A percentile compares a stretch with the other conserved stretches of the same genome.
Conservation (phyloP, 1,139 yeast species). For the Entelexis paramagnoliae region DNA sequence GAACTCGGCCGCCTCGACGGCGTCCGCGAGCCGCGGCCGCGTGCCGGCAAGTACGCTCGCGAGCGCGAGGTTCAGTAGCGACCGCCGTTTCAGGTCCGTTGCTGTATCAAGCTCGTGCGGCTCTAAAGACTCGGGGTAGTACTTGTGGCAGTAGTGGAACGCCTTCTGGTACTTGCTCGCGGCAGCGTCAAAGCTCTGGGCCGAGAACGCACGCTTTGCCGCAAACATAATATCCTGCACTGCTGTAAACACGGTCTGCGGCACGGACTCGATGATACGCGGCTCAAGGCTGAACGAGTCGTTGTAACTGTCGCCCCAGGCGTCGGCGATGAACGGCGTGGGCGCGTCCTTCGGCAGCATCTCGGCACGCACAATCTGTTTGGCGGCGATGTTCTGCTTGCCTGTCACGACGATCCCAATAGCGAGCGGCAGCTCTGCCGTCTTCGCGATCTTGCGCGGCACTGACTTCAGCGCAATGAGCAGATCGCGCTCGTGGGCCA, state of each 20-base stretch:
- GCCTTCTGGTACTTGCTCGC: constrained; percentile 46
- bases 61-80: constrained; percentile 51
- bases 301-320: constrained; percentile 23
- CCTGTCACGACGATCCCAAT: constrained; percentile 23
- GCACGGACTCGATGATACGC: constrained; percentile 20
- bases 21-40: constrained; percentile 36
- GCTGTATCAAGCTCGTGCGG: constrained; percentile 20
- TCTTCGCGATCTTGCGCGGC: not conserved
- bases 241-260: constrained; percentile 21
- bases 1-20: constrained; percentile 48
- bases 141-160: constrained; percentile 25
- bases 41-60: constrained; percentile 55
- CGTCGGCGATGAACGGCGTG: constrained; percentile 22
- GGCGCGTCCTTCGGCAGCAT: constrained; percentile 18
- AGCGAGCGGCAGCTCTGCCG: not conserved
- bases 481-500: not conserved
- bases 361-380: not conserved
- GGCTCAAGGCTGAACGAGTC: constrained; percentile 23
- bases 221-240: constrained; percentile 34
- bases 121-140: constrained; percentile 25
- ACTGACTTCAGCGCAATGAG: constrained; percentile 1
- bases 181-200: constrained; percentile 46
- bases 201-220: constrained; percentile 57
- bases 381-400: constrained; percentile 11
- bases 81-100: constrained; percentile 37